phyloP scores from a whole-genome alignment of 2,329 filamentous ascomycete species.

The Nannizziopsis barbatae region DNA sequence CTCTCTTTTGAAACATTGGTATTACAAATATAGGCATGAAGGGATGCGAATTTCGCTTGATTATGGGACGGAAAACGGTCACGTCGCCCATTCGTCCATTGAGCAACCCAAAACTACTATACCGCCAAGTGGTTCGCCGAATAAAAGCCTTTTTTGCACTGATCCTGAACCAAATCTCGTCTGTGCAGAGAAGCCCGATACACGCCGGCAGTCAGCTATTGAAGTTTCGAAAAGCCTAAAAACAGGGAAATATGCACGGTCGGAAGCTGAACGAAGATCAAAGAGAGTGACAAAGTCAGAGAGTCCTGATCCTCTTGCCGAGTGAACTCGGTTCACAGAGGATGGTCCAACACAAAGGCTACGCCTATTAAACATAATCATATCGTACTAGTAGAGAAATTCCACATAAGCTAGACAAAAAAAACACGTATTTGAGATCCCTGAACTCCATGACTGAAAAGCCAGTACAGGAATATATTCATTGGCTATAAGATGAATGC shows the following conservation, averaged over 20 bases:
- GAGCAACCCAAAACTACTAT: no score
- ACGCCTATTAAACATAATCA: neutral
- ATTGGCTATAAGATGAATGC: no score
- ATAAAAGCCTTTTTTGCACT: no score
- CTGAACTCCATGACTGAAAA: no score
- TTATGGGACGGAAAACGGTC: neutral
- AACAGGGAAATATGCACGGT: neutral
- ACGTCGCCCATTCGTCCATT: neutral
- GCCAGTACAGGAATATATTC: no score
- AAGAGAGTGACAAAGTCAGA: conserved; percentile 8
- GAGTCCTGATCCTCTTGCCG: conserved; percentile 16
- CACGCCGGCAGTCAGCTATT: neutral
- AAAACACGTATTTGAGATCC: no score
- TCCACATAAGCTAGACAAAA: no score
- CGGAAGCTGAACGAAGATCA: neutral
- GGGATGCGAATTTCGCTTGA: neutral
- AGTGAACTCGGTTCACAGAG: conserved; percentile 14
- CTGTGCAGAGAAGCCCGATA: no score
- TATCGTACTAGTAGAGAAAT: no score
- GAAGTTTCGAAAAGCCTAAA: neutral
- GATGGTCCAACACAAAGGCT: neutral
- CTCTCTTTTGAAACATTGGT: conserved; percentile 13
- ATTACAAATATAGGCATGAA: conserved; percentile 9
- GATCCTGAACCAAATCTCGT: no score
- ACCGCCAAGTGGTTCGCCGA: no score